Base-by-base conservation (phyloP, 2,329 filamentous ascomycete species). In the Incumbomyces lentus region DNA sequence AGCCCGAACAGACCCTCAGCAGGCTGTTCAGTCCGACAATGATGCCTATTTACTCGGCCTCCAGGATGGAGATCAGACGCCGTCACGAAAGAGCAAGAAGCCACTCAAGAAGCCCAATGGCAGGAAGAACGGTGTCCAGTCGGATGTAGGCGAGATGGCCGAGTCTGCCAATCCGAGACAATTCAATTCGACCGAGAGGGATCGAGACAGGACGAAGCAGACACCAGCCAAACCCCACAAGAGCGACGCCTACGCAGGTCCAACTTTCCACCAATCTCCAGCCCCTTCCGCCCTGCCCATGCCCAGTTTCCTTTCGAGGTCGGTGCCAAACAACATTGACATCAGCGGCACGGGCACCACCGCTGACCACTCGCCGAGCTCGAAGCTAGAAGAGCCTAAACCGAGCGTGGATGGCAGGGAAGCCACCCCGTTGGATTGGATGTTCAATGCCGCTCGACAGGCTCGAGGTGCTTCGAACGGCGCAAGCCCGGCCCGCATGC, bases 261-360 rank as follows among this genome's bases (percentile, higher is more conserved):
- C 90, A 30, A 93, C 88, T 4, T 98, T 96, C 64, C 89, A 95
- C 64, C 86, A 88, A 34, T 96, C 92, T 7, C 92, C 92, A 16
- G 90, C 89, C 1, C 84, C 92, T 0, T 93, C 88, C 7, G 81
- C 87, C 18, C 72, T 98, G 29, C 92, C 92, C 0, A 84, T 95
- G 49, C 92, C 92, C 10, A 93, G 84, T 59, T 95, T 95, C 63
- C 78, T 84, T 51, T 82, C 84, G 22, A 89, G 84, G 58, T 81
- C 86, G 0, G 73, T 85, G 11, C 81, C 81, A 2, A 81, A 84
- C 48, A 81, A 81, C 2, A 51, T 22, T 49, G 18, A 46, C 44
- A 30, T 43, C 30, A 22, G 47, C 64, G 8, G 22, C 22, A 5
- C 5, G 22, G 22, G 22, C 22, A 4, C 22, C 22, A 26, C 22